Evolutionary conservation across 176 grass and related monocot species (phyloP).

Genomic region (Zizania latifolia): DNA sequence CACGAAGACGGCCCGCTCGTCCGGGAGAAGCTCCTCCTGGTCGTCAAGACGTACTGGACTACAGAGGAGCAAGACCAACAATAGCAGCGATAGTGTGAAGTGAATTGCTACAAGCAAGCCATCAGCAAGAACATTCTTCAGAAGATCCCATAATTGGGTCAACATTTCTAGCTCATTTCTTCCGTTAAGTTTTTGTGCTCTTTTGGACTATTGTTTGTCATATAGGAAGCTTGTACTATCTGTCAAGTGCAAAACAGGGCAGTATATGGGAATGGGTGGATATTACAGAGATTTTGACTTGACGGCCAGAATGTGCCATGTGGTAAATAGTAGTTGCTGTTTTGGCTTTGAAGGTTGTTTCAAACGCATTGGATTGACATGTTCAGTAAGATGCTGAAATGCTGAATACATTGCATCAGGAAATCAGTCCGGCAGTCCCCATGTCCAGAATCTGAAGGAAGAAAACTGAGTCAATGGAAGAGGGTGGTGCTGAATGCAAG

Average conservation of each 20-base stretch:
- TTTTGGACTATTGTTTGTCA: background rate
- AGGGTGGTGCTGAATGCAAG: background rate
- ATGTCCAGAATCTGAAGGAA: too few species aligned
- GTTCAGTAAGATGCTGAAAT: background rate
- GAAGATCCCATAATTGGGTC: background rate
- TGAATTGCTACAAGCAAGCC: conserved; percentile 10
- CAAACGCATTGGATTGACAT: background rate
- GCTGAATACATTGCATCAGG: background rate
- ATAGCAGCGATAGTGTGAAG: conserved; percentile 36
- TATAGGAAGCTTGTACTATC: conserved; percentile 12
- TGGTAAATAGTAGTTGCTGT: conserved; percentile 37
- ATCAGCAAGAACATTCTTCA: conserved; percentile 11
- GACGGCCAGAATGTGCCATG: conserved; percentile 6
- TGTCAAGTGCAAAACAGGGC: background rate
- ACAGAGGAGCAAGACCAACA: conserved; percentile 26
- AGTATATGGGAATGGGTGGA: conserved; percentile 4
- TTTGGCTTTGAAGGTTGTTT: background rate
- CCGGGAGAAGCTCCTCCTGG: conserved; percentile 63
- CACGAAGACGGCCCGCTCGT: conserved; percentile 61
- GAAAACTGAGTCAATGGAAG: background rate
- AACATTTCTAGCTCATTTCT: conserved; percentile 17
- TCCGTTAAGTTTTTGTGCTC: background rate
- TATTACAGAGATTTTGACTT: conserved; percentile 11
- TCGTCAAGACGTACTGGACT: conserved; percentile 67
- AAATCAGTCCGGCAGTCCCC: too few species aligned